Evolutionary conservation across 2,329 filamentous ascomycete genomes (phyloP), one percentile per base, ranked within the genome.

Genomic region (Colletotrichum incanum): DNA sequence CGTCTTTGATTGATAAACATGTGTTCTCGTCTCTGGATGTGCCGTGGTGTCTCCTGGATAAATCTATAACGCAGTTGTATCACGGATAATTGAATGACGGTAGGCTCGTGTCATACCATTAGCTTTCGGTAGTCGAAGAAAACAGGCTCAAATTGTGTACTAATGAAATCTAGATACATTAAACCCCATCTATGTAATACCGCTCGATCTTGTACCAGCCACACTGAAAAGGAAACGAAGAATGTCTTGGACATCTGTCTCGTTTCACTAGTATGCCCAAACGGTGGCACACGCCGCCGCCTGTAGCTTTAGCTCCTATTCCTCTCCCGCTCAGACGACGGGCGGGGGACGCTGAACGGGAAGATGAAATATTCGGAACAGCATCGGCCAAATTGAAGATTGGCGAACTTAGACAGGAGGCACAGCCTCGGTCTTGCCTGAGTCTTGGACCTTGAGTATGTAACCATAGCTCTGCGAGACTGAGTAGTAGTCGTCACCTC

Each of bases 401-500:
- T 8, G 5, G 31, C 20, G 1, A 2, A 9, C 52, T 43, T 28
- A 39, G 34, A 18, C 5, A 6, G 5, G 20, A 0, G 31, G 31
- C 18, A 9, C 20, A 6, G 9, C 52, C 20, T 16, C n/a, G 37
- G 54, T 43, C 11, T 16, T 8, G 23, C 61, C 61, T 9, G 34
- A 3, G 23, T 64, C 61, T 49, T 52, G 61, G 37, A 31, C 49
- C 23, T 58, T 37, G n/a, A 71, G 64, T 1, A 2, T 58, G 28
- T 39, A 71, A 34, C 69, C 58, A 34, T 68, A 71, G 64, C 69
- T 71, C 26, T 39, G 39, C 7, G 69, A 68, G 58, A 71, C 69
- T 5, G 69, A 54, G 58, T 52, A 71, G 65, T 58, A 58, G 58
- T 63, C 50, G 12, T 5, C 9, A 34, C 69, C 69, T 8, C 69